phyloP scores from a whole-genome alignment of 345 rosid species.

The Litchi chinensis region DNA sequence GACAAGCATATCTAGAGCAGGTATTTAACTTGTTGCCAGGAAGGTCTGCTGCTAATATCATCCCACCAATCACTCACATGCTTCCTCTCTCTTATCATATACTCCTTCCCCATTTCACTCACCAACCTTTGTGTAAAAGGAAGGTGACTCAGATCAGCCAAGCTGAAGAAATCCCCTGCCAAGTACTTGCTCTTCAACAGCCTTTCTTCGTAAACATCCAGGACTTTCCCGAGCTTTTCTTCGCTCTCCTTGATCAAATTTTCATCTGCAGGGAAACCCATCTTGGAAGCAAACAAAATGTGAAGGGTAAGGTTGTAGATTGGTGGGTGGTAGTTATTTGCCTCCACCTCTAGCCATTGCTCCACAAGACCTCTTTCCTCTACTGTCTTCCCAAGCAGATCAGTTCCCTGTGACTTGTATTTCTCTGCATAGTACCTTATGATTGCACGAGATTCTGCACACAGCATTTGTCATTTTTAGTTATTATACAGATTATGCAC shows the following conservation, averaged over 20 bases:
- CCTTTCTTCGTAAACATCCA: constrained; percentile 66
- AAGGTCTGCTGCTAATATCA: constrained; percentile 61
- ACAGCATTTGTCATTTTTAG: background rate
- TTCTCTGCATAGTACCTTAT: constrained; percentile 71
- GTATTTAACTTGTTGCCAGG: constrained; percentile 49
- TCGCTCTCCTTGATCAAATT: constrained; percentile 57
- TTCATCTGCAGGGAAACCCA: constrained; percentile 49
- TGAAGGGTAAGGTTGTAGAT: constrained; percentile 41
- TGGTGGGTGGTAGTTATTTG: constrained; percentile 54
- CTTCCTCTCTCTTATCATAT: constrained; percentile 60
- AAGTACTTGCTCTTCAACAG: constrained; percentile 63
- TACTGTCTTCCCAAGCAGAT: constrained; percentile 40
- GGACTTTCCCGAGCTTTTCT: constrained; percentile 51
- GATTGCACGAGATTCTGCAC: constrained; percentile 70
- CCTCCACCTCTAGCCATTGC: constrained; percentile 73
- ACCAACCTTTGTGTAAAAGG: constrained; percentile 63
- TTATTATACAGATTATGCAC: no score
- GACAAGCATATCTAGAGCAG: constrained; percentile 24
- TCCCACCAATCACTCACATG: constrained; percentile 72
- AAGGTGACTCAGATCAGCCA: constrained; percentile 72
- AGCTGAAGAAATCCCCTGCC: constrained; percentile 67
- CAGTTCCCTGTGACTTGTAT: constrained; percentile 49
- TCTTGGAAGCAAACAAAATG: constrained; percentile 40
- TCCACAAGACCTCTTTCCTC: constrained; percentile 64
- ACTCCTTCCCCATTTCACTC: constrained; percentile 47